Evolutionary conservation across 495 filamentous ascomycete species (phyloP), one percentile per base, ranked within the genome.

Genomic region (Penicillium robsamsonii): DNA sequence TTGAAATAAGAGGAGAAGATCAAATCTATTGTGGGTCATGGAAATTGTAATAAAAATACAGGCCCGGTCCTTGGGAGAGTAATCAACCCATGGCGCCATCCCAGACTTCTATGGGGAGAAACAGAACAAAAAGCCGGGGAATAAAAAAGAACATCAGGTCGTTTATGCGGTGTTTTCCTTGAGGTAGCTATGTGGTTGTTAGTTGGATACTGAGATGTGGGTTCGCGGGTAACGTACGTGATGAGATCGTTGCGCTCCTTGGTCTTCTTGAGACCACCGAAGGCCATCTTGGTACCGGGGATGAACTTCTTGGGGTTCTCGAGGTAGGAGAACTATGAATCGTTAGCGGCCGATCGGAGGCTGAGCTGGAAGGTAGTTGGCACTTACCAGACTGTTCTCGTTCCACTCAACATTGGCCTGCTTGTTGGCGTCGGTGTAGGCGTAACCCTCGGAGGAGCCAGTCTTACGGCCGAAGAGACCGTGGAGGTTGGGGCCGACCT

Each of bases 371-470:
- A 6, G 12, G 27, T 13, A 17, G 12, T 44, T n/a, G 17, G 9
- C 15, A 76, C 86, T 57, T 84, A 96, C 92, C 66, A 99, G 83
- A 77, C 90, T 86, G 61, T 84, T 76, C 76, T 96, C 86, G 61
- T 89, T 80, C 94, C 94, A 99, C 64, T 74, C 79, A 63, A 99
- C 84, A 72, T 83, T 91, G 81, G 96, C 96, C 69, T 88, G 79
- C 88, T 96, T 96, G 88, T 99, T 99, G 81, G 94, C 95, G 71
- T 99, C 94, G 76, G 93, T 97, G 86, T 97, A 99, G 67, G 90
- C 81, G 85, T 88, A 99, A 56, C 94, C 95, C 50, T 92, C 90
- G 59, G 92, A 87, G 64, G 84, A 80, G 64, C 94, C 94, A 53
- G 90, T 89, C 84, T 96, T 89, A 69, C 94, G 94, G 72, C 94